Base-by-base conservation (phyloP, 768 basidiomycete genomes). In the Leccinellum luteum region DNA sequence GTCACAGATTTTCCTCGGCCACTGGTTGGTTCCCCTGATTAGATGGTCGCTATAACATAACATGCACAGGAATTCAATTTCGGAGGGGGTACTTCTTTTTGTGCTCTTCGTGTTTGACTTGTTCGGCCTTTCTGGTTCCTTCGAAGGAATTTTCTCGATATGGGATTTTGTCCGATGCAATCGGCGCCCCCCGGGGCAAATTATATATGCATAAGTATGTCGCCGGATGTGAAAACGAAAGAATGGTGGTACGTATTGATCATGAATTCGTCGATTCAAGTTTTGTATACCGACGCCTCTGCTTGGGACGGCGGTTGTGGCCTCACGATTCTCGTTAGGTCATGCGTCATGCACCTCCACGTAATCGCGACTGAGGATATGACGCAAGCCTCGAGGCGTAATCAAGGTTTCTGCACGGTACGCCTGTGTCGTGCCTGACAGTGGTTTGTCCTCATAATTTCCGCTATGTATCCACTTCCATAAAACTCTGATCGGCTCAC, bases 361-460 rank as follows among this genome's bases (percentile, higher is more conserved):
- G 35, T 23, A 38, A 38, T 55, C 27, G 13, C 17, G 38, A 38
- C 38, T 4, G 38, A 41, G 10, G 17, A 9, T 21, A 48, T 27
- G 30, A 21, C n/a, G 44, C 38, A 38, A 38, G 23, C 44, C 44
- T 14, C 44, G n/a, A 34, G 31, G n/a, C 21, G 15, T 55, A 28
- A 32, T 25, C 41, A 21, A 31, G 13, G 44, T 44, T 43, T 19
- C 17, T 30, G 6, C 12, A n/a, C 34, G n/a, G 23, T 17, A 19
- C 35, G 23, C 28, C 53, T 21, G 52, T 55, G 55, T 41, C 13
- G 54, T 56, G 45, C 54, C 43, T 57, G 43, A 28, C 28, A 28
- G 45, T 44, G 54, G 32, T 30, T 32, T 32, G 13, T 47, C n/a
- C 14, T 3, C 41, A 12, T 58, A 50, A 58, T 43, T 17, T 59